Conservation (phyloP, 306 rosid genomes). For the Hylodesmum podocarpum region DNA sequence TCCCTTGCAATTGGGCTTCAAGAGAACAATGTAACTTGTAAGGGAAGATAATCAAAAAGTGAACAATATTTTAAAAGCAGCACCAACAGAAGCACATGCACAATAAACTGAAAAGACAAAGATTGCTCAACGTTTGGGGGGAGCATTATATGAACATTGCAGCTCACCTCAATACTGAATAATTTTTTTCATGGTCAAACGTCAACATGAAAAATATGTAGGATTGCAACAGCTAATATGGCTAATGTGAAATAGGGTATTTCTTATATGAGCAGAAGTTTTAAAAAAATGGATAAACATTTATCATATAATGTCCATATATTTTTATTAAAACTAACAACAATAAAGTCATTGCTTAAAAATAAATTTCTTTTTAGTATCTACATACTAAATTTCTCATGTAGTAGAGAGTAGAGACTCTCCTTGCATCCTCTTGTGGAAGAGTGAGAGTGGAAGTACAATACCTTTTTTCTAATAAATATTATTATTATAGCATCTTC, state of each 20-base stretch:
- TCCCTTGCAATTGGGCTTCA: slow-evolving; percentile 95
- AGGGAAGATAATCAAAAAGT: slow-evolving; percentile 24
- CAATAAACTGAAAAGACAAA: slow-evolving; percentile 13
- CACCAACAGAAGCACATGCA: slow-evolving; percentile 23
- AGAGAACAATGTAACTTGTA: slow-evolving; percentile 24
- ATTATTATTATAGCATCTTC: slow-evolving; percentile 1
- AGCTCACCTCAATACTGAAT: slow-evolving; percentile 21
- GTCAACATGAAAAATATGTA: background rate
- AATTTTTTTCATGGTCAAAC: background rate
- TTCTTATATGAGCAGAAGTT: background rate
- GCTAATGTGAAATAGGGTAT: background rate
- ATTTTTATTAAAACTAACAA: slow-evolving; percentile 12
- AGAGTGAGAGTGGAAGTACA: background rate
- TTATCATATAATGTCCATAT: background rate
- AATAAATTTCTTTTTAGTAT: background rate
- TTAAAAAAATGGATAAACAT: background rate
- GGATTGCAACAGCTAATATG: slow-evolving; percentile 23
- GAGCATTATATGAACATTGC: slow-evolving; percentile 27
- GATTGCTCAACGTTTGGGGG: background rate
- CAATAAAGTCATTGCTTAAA: background rate
- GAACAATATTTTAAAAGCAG: slow-evolving; percentile 28
- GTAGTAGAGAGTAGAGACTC: slow-evolving; percentile 9
- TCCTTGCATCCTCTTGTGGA: slow-evolving; percentile 4
- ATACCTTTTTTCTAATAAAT: background rate
- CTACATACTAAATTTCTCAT: background rate